Evolutionary conservation across 345 rosid genomes (phyloP).

Genomic region (Boechera stricta): DNA sequence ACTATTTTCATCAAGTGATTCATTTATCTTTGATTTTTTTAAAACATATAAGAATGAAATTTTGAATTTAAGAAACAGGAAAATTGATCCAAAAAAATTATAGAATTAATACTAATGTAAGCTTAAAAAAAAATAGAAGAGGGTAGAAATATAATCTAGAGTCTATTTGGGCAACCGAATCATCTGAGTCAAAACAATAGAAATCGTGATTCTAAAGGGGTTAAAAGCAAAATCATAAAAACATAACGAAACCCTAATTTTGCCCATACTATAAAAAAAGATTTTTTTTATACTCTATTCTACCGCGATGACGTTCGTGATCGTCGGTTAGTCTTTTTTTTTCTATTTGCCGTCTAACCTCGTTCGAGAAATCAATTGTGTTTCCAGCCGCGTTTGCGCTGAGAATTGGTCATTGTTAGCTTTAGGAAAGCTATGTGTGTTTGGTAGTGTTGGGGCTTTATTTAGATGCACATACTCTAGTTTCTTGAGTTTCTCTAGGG

Average conservation of each 20-base stretch:
- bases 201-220: not conserved
- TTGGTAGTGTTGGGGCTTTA: not conserved
- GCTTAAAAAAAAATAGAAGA: not conserved
- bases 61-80: no score
- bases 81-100: not conserved
- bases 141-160: not conserved
- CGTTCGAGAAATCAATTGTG: not conserved
- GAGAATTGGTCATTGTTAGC: not conserved
- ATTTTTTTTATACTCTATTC: constrained; percentile 16
- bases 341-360: not conserved
- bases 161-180: not conserved
- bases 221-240: constrained; percentile 9
- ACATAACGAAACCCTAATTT: not conserved
- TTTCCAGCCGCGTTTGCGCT: not conserved
- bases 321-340: constrained; percentile 26
- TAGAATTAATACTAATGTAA: no score
- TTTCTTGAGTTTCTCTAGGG: constrained; percentile 27
- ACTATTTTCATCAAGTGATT: no score
- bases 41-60: no score
- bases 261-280: not conserved
- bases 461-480: not conserved
- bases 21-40: no score
- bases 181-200: not conserved
- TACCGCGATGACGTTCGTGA: constrained; percentile 13
- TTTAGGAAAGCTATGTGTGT: not conserved